Base-by-base conservation (phyloP, 805 yeast species). In the Kodamaea fukazawae region DNA sequence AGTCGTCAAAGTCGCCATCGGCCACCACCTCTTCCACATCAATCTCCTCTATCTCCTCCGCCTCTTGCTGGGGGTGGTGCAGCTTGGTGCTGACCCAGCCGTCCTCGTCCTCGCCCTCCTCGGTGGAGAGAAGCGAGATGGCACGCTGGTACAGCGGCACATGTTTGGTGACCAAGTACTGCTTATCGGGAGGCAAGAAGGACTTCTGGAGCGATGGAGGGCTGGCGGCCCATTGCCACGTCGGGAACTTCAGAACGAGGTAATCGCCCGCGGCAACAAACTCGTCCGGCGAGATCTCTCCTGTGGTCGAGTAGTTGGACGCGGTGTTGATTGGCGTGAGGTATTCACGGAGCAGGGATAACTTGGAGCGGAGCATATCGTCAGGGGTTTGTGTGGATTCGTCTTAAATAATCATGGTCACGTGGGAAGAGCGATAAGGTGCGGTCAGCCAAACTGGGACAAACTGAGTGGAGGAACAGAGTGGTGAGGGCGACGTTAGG, bases 221-320 rank as follows among this genome's bases (percentile, higher is more conserved):
- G 38, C 65, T 55, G 6, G 58, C 32, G 17, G 63, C 55, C 99
- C 99, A 93, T 46, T 81, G 79, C 99, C 99, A 93, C 1, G 98
- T 93, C 2, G 99, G 98, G 59, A 93, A 93, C 70, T 84, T 86
- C 61, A 80, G 82, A 23, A 83, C 90, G 42, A 93, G 67, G 61
- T 88, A 93, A 60, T 93, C 97, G 15, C 99, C 99, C 3, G 99
- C 97, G 40, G 70, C 71, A 7, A 89, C 91, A 64, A 93, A 93
- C 60, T 93, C 99, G 39, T 87, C 96, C 1, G 99, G 99, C 1
- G 96, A 86, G 37, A 93, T 82, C 58, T 91, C 93, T 3, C 99
- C 99, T 0, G 96, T 86, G 35, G 73, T 65, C 40, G 79, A 71
- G 65, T 89, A 93, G 12, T 93, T 87, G 17, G 97, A 89, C n/a